phyloP scores from a whole-genome alignment of 2,329 filamentous ascomycete species.

The Colletotrichum spinosum region DNA sequence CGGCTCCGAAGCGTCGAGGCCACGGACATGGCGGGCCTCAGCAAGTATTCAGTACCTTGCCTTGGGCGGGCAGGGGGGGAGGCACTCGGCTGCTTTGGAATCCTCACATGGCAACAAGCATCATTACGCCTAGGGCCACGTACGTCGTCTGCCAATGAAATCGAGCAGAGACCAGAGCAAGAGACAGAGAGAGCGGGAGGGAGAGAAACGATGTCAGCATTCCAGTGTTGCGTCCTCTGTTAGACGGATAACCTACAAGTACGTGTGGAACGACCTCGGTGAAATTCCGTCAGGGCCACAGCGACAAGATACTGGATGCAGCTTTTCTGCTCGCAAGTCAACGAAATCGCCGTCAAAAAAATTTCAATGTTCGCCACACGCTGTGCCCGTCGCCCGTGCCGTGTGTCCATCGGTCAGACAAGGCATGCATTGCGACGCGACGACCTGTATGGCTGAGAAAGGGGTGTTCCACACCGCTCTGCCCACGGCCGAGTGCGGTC shows the following conservation, averaged over 20 bases:
- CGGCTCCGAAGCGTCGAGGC: constrained; percentile 1
- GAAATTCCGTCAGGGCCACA: constrained; percentile 15
- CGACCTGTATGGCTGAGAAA: not conserved
- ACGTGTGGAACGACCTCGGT: constrained; percentile 25
- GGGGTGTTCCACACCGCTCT: constrained; percentile 21
- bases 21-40: not conserved
- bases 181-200: too few relatives aligned
- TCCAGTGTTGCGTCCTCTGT: not conserved
- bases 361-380: not conserved
- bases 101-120: too few relatives aligned
- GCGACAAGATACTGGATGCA: not conserved
- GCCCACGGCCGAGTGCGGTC: constrained; percentile 24
- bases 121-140: too few relatives aligned
- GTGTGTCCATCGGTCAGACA: too few relatives aligned
- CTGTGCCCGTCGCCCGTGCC: not conserved
- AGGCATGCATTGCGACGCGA: too few relatives aligned
- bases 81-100: too few relatives aligned
- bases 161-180: not conserved
- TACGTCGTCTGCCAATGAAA: too few relatives aligned
- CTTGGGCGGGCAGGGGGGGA: too few relatives aligned
- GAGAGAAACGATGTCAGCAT: not conserved
- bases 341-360: not conserved
- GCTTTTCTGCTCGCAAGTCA: constrained; percentile 6
- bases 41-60: too few relatives aligned
- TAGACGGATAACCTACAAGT: constrained; percentile 3